Conservation (phyloP, 169 alveolate genomes). For the Plasmodium vivax region DNA sequence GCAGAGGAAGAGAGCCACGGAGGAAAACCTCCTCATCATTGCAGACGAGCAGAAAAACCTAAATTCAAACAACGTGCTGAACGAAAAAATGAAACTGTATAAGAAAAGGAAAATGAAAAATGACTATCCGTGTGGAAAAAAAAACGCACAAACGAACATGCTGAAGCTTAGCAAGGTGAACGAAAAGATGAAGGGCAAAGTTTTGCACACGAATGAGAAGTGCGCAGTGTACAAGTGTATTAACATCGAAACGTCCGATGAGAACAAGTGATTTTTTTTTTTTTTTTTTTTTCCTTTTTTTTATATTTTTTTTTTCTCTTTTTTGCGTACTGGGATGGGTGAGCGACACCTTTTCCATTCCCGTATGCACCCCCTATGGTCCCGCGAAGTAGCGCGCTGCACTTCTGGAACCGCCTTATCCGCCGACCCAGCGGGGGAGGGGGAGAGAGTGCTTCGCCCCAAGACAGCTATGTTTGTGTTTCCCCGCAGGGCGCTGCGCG, state of each 20-base stretch:
- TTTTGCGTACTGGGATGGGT: background rate
- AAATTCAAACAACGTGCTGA: slow-evolving; percentile 1
- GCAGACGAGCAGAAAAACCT: slow-evolving; percentile 13
- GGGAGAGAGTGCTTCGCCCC: background rate
- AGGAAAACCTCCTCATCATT: slow-evolving; percentile 11
- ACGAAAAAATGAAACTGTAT: slow-evolving; percentile 33
- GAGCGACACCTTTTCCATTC: background rate
- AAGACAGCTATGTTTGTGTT: background rate
- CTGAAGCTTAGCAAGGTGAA: slow-evolving; percentile 1
- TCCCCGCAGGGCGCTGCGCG: background rate
- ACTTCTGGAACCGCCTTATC: background rate
- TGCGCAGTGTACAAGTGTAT: background rate
- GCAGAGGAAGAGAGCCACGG: slow-evolving; percentile 11
- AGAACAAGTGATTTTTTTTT: background rate
- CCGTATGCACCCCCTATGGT: background rate
- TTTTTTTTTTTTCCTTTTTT: background rate
- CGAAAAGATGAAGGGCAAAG: slow-evolving; percentile 26
- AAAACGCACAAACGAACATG: background rate
- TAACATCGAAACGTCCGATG: slow-evolving; percentile 28
- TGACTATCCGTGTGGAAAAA: background rate
- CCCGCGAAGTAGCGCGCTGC: background rate
- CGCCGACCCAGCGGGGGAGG: background rate
- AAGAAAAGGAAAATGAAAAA: slow-evolving; percentile 53
- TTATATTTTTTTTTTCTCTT: background rate
- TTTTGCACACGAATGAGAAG: background rate